Percentiles rank a stretch among this genome's conserved stretches.
phyloP scores from a whole-genome alignment of 2,329 filamentous ascomycete genomes.

The Gremmenia infestans region DNA sequence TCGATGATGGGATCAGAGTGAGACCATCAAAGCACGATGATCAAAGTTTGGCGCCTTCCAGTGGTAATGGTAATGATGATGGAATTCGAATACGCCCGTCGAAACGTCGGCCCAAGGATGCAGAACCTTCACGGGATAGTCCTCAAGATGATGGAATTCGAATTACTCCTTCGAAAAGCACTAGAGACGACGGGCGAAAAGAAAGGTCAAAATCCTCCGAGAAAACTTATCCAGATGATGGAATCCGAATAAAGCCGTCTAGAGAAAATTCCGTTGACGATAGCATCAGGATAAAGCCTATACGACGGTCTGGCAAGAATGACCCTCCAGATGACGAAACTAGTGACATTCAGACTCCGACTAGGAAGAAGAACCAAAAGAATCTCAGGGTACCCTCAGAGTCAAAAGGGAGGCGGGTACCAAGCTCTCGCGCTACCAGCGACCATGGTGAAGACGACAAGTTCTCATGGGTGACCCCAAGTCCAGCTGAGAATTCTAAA shows the following conservation, averaged over 20 bases:
- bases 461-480: constrained; percentile 21
- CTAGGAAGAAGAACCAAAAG: constrained; percentile 20
- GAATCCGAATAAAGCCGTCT: constrained; percentile 16
- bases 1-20: constrained; percentile 17
- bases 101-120: not conserved
- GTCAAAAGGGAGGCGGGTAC: constrained; percentile 8
- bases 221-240: constrained; percentile 11
- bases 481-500: constrained; percentile 19
- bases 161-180: constrained; percentile 21
- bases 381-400: constrained; percentile 18
- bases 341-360: constrained; percentile 8
- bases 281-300: constrained; percentile 3
- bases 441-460: constrained; percentile 12
- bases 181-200: too few species aligned
- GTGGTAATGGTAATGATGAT: not conserved
- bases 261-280: constrained; percentile 11
- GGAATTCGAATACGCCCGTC: constrained; percentile 10
- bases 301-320: constrained; percentile 15
- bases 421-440: constrained; percentile 14
- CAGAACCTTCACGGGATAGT: not conserved
- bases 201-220: too few species aligned
- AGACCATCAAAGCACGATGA: constrained; percentile 8
- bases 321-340: constrained; percentile 5
- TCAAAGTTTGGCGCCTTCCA: not conserved
- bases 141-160: constrained; percentile 10